phyloP scores from a whole-genome alignment of 2,329 filamentous ascomycete genomes.

The Phialophora tarda region DNA sequence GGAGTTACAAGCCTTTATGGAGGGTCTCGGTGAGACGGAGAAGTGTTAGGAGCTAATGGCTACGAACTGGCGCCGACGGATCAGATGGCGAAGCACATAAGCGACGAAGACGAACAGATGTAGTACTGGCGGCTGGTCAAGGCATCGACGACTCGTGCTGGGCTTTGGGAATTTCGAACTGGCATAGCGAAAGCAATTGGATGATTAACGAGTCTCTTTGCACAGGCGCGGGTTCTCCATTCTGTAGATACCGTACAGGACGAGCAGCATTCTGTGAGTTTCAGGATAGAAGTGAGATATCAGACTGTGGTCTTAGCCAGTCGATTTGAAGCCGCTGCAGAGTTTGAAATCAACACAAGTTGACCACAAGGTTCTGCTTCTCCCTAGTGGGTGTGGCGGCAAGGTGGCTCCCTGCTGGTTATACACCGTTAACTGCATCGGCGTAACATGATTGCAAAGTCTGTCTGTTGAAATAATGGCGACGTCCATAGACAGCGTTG shows the following conservation, averaged over 20 bases:
- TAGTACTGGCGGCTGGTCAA: neutral
- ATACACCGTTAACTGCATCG: neutral
- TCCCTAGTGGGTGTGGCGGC: neutral
- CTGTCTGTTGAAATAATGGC: neutral
- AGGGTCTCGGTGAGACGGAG: conserved; percentile 41
- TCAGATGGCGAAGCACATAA: neutral
- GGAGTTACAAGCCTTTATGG: conserved; percentile 57
- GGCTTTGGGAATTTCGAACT: neutral
- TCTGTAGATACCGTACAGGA: neutral
- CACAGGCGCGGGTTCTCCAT: neutral
- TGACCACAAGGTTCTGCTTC: neutral
- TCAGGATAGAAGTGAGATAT: neutral
- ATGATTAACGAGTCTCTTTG: neutral
- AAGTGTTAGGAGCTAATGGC: conserved; percentile 16
- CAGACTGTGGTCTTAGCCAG: neutral
- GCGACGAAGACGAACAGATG: neutral
- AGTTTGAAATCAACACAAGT: neutral
- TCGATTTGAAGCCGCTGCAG: neutral
- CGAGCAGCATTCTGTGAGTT: neutral
- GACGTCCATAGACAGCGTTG: neutral
- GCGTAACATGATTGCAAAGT: neutral
- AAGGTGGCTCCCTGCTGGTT: neutral
- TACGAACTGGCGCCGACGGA: neutral
- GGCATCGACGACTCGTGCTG: neutral
- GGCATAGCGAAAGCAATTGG: neutral